Evolutionary conservation across 1,139 yeast genomes (phyloP).

Genomic region (Yamadazyma sp.): DNA sequence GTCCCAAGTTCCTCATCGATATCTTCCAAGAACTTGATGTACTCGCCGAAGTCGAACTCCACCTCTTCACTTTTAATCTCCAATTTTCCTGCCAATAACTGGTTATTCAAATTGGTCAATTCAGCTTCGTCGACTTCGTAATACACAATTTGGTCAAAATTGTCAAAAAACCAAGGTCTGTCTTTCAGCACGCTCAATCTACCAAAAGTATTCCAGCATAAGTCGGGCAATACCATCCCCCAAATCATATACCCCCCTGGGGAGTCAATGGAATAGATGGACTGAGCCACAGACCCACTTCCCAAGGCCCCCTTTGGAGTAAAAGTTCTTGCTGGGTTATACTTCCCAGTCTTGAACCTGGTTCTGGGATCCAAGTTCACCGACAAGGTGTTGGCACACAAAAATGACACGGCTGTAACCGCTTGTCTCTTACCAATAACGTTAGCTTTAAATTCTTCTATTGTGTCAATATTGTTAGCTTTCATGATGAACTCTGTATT

Average conservation of each 20-base stretch:
- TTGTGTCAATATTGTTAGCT: conserved; percentile 26
- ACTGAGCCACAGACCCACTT: conserved; percentile 32
- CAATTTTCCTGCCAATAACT: conserved; percentile 26
- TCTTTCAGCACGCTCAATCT: conserved; percentile 19
- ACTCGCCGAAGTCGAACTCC: conserved; percentile 29
- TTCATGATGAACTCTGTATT: conserved; percentile 31
- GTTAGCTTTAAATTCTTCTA: conserved; percentile 28
- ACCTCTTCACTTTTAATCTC: conserved; percentile 23
- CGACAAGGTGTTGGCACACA: conserved; percentile 35
- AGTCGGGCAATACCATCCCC: conserved; percentile 36
- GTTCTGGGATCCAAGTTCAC: conserved; percentile 35
- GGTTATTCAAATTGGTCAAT: conserved; percentile 23
- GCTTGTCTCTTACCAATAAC: conserved; percentile 30
- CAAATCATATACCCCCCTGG: conserved; percentile 44
- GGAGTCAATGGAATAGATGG: conserved; percentile 36
- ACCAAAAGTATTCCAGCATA: conserved; percentile 37
- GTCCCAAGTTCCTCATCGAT: conserved; percentile 22
- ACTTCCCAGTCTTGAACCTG: conserved; percentile 32
- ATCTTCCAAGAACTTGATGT: conserved; percentile 22
- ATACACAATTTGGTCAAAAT: conserved; percentile 35
- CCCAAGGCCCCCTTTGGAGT: conserved; percentile 39
- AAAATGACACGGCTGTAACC: conserved; percentile 35
- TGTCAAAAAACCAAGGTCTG: conserved; percentile 34
- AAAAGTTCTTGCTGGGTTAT: conserved; percentile 38
- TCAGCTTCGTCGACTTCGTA: conserved; percentile 33